phyloP scores from a whole-genome alignment of 768 basidiomycete genomes.

The Psilocybe cyanescens region DNA sequence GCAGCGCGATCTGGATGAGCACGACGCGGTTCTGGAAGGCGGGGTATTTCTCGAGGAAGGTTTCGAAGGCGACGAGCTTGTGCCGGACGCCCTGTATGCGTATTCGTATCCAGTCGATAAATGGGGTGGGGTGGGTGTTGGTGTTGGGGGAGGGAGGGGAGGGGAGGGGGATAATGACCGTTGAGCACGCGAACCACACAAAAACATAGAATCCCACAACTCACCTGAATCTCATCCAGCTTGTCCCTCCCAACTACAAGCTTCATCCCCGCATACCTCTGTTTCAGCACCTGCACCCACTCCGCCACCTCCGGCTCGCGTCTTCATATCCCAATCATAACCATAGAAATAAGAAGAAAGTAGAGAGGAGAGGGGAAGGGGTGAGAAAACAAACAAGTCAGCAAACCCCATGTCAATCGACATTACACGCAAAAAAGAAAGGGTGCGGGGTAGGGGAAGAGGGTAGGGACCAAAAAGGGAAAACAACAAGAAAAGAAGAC shows the following conservation, averaged over 20 bases:
- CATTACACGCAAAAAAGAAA: no score
- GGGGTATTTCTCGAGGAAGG: conserved; percentile 79
- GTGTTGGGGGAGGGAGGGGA: no score
- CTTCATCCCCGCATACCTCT: conserved; percentile 86
- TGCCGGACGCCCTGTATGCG: conserved; percentile 64
- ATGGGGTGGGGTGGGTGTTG: neutral
- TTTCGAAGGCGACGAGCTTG: conserved; percentile 83
- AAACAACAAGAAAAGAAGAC: conserved; percentile 7
- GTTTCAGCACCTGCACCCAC: conserved; percentile 79
- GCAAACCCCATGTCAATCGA: neutral
- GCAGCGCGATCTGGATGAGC: conserved; percentile 86
- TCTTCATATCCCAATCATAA: conserved; percentile 32
- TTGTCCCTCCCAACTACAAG: conserved; percentile 89
- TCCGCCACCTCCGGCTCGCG: conserved; percentile 78
- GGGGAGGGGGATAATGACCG: no score
- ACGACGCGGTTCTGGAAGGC: conserved; percentile 82
- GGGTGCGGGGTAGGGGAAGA: no score
- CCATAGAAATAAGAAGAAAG: neutral
- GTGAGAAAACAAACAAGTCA: neutral
- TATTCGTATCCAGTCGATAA: conserved; percentile 16
- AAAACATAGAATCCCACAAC: neutral
- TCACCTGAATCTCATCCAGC: conserved; percentile 78
- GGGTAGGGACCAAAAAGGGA: neutral
- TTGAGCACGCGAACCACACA: no score
- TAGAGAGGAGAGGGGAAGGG: neutral